A percentile compares a stretch with the other conserved stretches of the same genome.
phyloP scores from a whole-genome alignment of 1,284 basidiomycete species.

The Termitomyces sp. region DNA sequence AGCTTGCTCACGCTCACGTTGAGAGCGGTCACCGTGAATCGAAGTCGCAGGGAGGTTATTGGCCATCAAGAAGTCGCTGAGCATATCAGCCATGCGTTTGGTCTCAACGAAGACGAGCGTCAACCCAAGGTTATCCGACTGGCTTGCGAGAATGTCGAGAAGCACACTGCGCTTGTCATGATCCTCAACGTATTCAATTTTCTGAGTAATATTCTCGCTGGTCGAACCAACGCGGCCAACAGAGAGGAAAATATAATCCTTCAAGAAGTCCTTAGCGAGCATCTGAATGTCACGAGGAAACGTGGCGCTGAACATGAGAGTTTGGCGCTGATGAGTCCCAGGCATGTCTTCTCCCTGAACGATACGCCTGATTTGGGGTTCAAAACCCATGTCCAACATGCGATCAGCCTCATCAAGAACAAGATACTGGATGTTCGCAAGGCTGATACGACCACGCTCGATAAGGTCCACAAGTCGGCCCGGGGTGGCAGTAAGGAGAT shows the following conservation, averaged over 20 bases:
- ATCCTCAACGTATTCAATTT: constrained; percentile 98
- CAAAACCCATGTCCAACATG: constrained; percentile 99
- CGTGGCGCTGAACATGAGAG: constrained; percentile 99
- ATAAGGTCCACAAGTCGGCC: constrained; percentile 98
- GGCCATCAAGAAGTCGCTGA: constrained; percentile 91
- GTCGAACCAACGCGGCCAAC: constrained; percentile 98
- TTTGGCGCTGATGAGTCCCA: constrained; percentile 86
- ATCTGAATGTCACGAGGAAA: constrained; percentile 99
- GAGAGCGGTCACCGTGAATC: constrained; percentile 97
- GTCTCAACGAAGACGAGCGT: constrained; percentile 99
- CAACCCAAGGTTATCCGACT: constrained; percentile 64
- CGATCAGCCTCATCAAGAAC: constrained; percentile 99
- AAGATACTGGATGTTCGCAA: constrained; percentile 96
- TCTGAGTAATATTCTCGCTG: constrained; percentile 99
- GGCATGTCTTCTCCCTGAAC: constrained; percentile 99
- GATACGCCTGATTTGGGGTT: constrained; percentile 98
- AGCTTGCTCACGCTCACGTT: constrained; percentile 95
- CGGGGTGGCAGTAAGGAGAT: constrained; percentile 96
- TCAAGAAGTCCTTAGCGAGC: constrained; percentile 93
- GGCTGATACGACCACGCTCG: constrained; percentile 94
- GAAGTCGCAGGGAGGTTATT: constrained; percentile 89
- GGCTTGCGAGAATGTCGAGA: constrained; percentile 88
- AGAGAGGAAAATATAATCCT: constrained; percentile 97
- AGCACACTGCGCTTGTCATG: constrained; percentile 95
- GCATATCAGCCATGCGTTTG: constrained; percentile 98